These are phyloP conservation scores for Solanum pimpinellifolium DNA, from an alignment of 257 asterid genomes.

Conservation along the genomic window DNA sequence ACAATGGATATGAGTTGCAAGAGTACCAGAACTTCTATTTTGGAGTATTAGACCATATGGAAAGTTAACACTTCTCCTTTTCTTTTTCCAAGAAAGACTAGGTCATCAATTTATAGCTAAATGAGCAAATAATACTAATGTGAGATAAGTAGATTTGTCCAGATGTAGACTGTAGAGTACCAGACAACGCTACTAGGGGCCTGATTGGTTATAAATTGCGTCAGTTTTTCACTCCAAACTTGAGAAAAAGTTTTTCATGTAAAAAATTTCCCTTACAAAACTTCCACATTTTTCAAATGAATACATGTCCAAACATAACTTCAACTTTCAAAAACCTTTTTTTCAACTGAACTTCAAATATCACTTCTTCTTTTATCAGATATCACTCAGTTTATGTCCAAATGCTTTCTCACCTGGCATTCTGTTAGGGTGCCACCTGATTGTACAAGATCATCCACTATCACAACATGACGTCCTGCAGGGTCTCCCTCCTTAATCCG, in stretches of 20 bases:
- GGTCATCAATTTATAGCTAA: background rate
- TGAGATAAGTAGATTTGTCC: background rate
- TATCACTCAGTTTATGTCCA: background rate
- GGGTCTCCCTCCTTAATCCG: conserved; percentile 90
- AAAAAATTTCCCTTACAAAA: background rate
- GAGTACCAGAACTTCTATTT: background rate
- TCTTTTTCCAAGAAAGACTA: background rate
- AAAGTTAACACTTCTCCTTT: background rate
- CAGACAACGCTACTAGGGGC: background rate
- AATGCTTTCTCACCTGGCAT: conserved; percentile 59
- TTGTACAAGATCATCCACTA: conserved; percentile 97
- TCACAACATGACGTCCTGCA: conserved; percentile 90
- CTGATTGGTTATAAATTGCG: background rate
- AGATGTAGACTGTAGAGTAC: background rate
- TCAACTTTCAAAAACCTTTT: background rate
- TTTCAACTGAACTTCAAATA: background rate
- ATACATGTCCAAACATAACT: background rate
- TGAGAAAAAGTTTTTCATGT: background rate
- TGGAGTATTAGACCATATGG: background rate
- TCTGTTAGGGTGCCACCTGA: conserved; percentile 88
- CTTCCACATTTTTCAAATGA: background rate
- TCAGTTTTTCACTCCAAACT: background rate
- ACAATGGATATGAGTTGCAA: background rate
- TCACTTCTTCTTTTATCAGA: background rate
- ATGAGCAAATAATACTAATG: background rate